Conservation (phyloP, 495 filamentous ascomycete genomes). For the Opeltia flavorubescens region DNA sequence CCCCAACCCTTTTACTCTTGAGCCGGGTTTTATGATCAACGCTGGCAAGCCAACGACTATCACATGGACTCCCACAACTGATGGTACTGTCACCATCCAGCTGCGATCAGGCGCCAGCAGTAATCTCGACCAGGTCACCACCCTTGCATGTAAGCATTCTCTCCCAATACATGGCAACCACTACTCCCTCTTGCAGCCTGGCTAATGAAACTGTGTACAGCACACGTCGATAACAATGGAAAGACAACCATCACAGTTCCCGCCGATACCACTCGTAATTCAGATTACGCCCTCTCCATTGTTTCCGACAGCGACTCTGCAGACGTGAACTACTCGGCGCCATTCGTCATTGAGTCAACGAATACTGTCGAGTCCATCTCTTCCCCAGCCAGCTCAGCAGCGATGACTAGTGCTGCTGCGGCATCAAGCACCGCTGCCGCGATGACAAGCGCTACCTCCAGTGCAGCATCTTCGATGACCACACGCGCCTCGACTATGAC, state of each 20-base stretch:
- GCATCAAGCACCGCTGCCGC: not conserved
- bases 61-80: slow-evolving; percentile 39
- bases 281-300: slow-evolving; percentile 48
- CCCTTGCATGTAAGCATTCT: slow-evolving; percentile 37
- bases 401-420: slow-evolving; percentile 9
- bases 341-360: slow-evolving; percentile 39
- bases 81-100: slow-evolving; percentile 37
- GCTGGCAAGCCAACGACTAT: slow-evolving; percentile 38
- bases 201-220: slow-evolving; percentile 22
- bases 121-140: slow-evolving; percentile 28
- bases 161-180: not conserved
- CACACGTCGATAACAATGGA: slow-evolving; percentile 40
- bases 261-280: slow-evolving; percentile 25
- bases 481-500: not conserved
- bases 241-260: slow-evolving; percentile 41
- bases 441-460: not conserved
- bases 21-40: slow-evolving; percentile 31
- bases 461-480: not conserved
- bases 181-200: not conserved
- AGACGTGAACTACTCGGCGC: slow-evolving; percentile 43
- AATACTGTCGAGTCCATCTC: slow-evolving; percentile 24
- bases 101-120: slow-evolving; percentile 36
- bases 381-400: slow-evolving; percentile 21
- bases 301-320: slow-evolving; percentile 28
- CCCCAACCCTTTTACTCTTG: slow-evolving; percentile 42